Percentiles rank a stretch among this genome's conserved stretches.
phyloP scores from a whole-genome alignment of 2,329 filamentous ascomycete species.

The Epicoccum sorghinum region DNA sequence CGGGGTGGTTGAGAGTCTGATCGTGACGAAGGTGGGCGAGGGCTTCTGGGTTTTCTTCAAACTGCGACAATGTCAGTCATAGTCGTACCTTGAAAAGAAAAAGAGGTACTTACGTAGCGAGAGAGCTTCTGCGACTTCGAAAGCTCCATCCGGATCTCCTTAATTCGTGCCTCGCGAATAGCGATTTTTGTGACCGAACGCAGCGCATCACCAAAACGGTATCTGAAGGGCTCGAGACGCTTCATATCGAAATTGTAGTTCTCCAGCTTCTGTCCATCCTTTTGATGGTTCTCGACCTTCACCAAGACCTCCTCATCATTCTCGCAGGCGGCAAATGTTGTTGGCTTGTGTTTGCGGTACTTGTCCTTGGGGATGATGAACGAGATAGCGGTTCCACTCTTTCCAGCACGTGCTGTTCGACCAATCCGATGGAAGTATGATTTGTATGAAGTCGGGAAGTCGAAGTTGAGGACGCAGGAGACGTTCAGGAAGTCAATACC shows the following conservation, averaged over 20 bases:
- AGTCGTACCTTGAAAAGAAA: background rate
- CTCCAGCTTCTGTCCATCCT: conserved; percentile 80
- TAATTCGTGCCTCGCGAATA: conserved; percentile 84
- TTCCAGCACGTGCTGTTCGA: conserved; percentile 87
- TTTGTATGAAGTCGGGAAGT: conserved; percentile 84
- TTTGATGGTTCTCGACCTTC: conserved; percentile 82
- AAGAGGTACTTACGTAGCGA: conserved; percentile 26
- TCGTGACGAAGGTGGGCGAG: conserved; percentile 88
- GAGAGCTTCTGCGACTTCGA: conserved; percentile 87
- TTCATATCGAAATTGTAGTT: conserved; percentile 95
- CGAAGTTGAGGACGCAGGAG: conserved; percentile 84
- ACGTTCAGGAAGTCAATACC: conserved; percentile 98
- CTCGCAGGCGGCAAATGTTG: conserved; percentile 73
- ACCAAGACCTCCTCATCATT: conserved; percentile 84
- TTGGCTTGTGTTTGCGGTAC: conserved; percentile 89
- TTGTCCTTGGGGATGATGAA: conserved; percentile 85
- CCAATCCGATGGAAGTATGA: conserved; percentile 98
- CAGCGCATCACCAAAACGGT: conserved; percentile 85
- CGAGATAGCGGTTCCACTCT: conserved; percentile 92
- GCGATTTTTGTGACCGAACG: conserved; percentile 88
- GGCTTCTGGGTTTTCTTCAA: conserved; percentile 95
- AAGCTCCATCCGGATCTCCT: conserved; percentile 86
- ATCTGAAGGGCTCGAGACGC: conserved; percentile 91
- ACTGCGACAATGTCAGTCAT: conserved; percentile 61
- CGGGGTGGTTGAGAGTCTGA: conserved; percentile 76